Percentiles rank a stretch among this genome's conserved stretches.
These are phyloP conservation scores for Bauhinia variegata DNA, from an alignment of 306 rosid genomes.

Conservation along the genomic window DNA sequence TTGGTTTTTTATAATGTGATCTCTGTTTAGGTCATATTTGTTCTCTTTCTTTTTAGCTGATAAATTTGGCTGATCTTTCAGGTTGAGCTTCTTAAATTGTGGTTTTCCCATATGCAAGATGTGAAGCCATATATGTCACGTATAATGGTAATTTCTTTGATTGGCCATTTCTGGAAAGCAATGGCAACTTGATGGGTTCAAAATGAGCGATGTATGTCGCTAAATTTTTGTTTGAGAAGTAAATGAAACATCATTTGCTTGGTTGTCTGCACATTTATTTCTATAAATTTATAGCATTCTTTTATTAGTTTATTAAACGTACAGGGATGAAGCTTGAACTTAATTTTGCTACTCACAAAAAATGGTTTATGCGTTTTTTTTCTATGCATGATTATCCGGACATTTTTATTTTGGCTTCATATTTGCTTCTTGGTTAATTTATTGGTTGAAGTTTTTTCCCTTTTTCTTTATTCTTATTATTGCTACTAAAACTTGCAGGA, in stretches of 20 bases:
- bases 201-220: conserved; percentile 81
- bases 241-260: conserved; percentile 22
- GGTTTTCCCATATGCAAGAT: conserved; percentile 98
- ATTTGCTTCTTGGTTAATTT: conserved; percentile 34
- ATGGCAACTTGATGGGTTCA: conserved; percentile 86
- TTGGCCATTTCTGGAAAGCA: conserved; percentile 94
- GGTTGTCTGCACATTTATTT: conserved; percentile 22
- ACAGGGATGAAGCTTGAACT: conserved; percentile 18
- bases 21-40: conserved; percentile 6
- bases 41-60: conserved; percentile 5
- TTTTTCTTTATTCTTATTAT: conserved; percentile 9
- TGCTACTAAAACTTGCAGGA: conserved; percentile 61
- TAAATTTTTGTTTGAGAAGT: conserved; percentile 15
- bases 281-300: conserved; percentile 13
- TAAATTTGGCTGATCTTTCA: conserved; percentile 46
- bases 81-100: conserved; percentile 82
- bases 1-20: too few species aligned
- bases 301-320: conserved; percentile 24
- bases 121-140: conserved; percentile 95
- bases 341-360: conserved; percentile 23
- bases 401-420: conserved; percentile 25
- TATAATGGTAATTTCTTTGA: conserved; percentile 96
- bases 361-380: conserved; percentile 20
- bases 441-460: conserved; percentile 8
- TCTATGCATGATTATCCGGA: conserved; percentile 13